phyloP scores from a whole-genome alignment of 1,284 basidiomycete genomes.

The Cryptococcus sp. region DNA sequence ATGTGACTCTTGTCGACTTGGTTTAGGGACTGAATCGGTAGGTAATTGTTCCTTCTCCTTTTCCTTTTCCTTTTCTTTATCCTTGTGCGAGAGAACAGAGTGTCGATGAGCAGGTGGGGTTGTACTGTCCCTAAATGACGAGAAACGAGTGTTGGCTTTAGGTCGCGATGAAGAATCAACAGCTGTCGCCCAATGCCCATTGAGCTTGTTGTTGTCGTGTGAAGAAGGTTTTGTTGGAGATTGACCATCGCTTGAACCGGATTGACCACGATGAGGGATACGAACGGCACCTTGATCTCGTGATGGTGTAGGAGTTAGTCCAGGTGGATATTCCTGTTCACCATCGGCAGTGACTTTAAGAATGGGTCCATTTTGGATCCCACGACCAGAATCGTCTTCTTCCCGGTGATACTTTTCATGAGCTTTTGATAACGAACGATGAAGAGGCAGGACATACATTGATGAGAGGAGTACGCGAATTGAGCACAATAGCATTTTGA shows the following conservation, averaged over 20 bases:
- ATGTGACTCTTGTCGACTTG: not conserved
- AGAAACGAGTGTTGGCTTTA: constrained; percentile 10
- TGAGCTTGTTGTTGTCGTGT: not conserved
- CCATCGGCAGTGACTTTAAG: constrained; percentile 33
- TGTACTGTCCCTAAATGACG: constrained; percentile 13
- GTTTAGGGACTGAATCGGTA: no score
- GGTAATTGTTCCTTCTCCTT: no score
- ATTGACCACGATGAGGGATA: not conserved
- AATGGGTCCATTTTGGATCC: constrained; percentile 20
- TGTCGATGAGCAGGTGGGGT: not conserved
- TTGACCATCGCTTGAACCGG: not conserved
- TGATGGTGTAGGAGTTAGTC: constrained; percentile 24
- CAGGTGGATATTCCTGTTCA: constrained; percentile 31
- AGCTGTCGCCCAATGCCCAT: constrained; percentile 6
- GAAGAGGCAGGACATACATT: constrained; percentile 27
- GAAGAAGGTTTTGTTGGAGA: not conserved
- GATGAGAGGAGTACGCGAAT: constrained; percentile 34
- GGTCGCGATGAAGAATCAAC: not conserved
- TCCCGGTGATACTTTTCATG: constrained; percentile 21
- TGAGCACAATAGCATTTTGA: constrained; percentile 38
- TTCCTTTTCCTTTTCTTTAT: constrained; percentile 1
- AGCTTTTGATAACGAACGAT: not conserved
- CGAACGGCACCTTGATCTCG: constrained; percentile 9
- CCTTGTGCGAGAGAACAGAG: not conserved
- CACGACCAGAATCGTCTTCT: constrained; percentile 16